Evolutionary conservation across 495 filamentous ascomycete species (phyloP).

Genomic region (Pseudoneurospora amorphoporcata): DNA sequence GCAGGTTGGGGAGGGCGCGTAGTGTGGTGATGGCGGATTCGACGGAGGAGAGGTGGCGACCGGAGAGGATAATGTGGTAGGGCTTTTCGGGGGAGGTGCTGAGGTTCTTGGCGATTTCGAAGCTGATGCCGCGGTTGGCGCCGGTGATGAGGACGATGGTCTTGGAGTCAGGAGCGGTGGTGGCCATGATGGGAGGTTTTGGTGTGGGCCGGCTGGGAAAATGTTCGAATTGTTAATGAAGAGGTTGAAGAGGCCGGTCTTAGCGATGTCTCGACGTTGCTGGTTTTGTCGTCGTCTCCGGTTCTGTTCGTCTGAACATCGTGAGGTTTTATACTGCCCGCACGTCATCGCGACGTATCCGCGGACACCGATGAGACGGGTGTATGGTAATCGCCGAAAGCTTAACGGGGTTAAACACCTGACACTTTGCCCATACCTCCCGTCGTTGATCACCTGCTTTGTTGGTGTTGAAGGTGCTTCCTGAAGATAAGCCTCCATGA

Average conservation of each 20-base stretch:
- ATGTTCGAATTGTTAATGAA: background rate
- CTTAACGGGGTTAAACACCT: background rate
- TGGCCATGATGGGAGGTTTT: conserved; percentile 4
- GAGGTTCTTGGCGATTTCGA: conserved; percentile 32
- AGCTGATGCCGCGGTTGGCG: conserved; percentile 40
- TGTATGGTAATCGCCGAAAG: background rate
- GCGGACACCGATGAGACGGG: background rate
- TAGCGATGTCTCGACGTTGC: background rate
- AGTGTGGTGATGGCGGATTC: conserved; percentile 15
- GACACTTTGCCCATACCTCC: background rate
- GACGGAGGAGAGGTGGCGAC: conserved; percentile 10
- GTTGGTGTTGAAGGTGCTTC: background rate
- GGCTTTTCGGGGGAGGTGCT: conserved; percentile 12
- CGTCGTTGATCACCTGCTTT: background rate
- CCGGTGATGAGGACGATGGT: conserved; percentile 36
- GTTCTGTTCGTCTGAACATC: background rate
- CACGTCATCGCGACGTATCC: background rate
- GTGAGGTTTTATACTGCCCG: background rate
- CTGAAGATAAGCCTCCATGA: background rate
- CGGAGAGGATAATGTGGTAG: conserved; percentile 32
- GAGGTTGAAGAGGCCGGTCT: background rate
- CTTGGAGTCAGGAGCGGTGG: conserved; percentile 1
- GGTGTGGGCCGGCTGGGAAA: background rate
- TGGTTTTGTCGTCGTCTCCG: background rate
- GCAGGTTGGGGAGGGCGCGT: background rate